These are phyloP conservation scores for Ricinus communis DNA, from an alignment of 345 rosid genomes.

Conservation along the genomic window DNA sequence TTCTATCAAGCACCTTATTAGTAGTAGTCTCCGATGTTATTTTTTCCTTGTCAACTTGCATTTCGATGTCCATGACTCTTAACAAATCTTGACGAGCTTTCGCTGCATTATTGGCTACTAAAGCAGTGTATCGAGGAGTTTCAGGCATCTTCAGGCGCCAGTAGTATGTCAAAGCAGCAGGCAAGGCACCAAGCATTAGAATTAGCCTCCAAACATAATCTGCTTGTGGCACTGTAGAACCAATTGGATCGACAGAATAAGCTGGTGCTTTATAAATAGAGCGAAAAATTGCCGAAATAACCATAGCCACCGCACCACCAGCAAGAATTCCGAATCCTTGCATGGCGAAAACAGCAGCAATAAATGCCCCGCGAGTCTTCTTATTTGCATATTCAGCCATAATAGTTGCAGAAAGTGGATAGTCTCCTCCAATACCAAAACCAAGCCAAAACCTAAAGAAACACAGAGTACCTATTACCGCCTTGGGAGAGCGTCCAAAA, in stretches of 20 bases:
- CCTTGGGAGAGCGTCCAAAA: conserved; percentile 10
- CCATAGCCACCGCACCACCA: conserved; percentile 40
- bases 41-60: conserved; percentile 21
- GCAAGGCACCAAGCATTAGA: conserved; percentile 40
- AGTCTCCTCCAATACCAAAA: conserved; percentile 39
- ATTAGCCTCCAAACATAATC: conserved; percentile 42
- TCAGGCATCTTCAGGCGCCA: conserved; percentile 46
- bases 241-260: conserved; percentile 21
- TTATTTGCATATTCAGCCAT: conserved; percentile 48
- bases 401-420: conserved; percentile 47
- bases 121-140: conserved; percentile 40
- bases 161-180: conserved; percentile 40
- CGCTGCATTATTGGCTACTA: conserved; percentile 33
- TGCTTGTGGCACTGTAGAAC: conserved; percentile 37
- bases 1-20: conserved; percentile 1
- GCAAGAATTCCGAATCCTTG: conserved; percentile 46
- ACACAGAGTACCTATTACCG: conserved; percentile 13
- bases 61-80: conserved; percentile 28
- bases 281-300: conserved; percentile 30
- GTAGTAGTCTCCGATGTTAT: too few relatives aligned
- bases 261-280: conserved; percentile 29
- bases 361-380: conserved; percentile 40
- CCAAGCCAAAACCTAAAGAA: conserved; percentile 28
- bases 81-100: conserved; percentile 37
- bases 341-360: conserved; percentile 47